A percentile compares a stretch with the other conserved stretches of the same genome.
Evolutionary conservation across 2,329 filamentous ascomycete genomes (phyloP).

Genomic region (Stemphylium lycopersici): DNA sequence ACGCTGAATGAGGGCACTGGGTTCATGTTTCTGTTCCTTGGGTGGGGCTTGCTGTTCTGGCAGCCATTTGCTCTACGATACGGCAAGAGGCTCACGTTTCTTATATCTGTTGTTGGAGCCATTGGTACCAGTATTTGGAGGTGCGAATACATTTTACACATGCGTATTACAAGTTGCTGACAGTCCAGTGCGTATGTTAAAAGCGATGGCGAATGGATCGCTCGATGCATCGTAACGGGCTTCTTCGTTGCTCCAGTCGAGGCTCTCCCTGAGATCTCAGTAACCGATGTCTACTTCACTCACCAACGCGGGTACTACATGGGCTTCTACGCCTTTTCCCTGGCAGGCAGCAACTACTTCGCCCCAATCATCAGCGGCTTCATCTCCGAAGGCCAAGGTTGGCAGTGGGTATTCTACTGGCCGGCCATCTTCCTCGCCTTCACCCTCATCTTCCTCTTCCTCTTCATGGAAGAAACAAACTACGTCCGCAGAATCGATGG

Average conservation of each 20-base stretch:
- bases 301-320: constrained; percentile 44
- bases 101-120: constrained; percentile 51
- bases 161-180: background rate
- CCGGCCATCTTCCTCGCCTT: constrained; percentile 60
- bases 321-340: constrained; percentile 40
- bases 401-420: constrained; percentile 54
- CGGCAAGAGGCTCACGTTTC: constrained; percentile 58
- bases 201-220: constrained; percentile 55
- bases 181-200: constrained; percentile 52
- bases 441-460: constrained; percentile 60
- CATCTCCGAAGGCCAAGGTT: constrained; percentile 45
- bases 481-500: constrained; percentile 50
- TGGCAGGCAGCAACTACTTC: constrained; percentile 46
- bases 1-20: constrained; percentile 59
- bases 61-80: constrained; percentile 61
- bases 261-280: constrained; percentile 55
- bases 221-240: constrained; percentile 55
- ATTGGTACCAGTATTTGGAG: constrained; percentile 52
- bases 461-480: constrained; percentile 67
- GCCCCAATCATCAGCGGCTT: constrained; percentile 47
- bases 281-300: constrained; percentile 51
- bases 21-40: constrained; percentile 59
- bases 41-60: constrained; percentile 60
- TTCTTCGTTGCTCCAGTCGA: constrained; percentile 58
- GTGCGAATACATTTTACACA: constrained; percentile 16